Percentiles rank a stretch among this genome's conserved stretches.
phyloP scores from a whole-genome alignment of 257 asterid genomes.

The Lavandula angustifolia region DNA sequence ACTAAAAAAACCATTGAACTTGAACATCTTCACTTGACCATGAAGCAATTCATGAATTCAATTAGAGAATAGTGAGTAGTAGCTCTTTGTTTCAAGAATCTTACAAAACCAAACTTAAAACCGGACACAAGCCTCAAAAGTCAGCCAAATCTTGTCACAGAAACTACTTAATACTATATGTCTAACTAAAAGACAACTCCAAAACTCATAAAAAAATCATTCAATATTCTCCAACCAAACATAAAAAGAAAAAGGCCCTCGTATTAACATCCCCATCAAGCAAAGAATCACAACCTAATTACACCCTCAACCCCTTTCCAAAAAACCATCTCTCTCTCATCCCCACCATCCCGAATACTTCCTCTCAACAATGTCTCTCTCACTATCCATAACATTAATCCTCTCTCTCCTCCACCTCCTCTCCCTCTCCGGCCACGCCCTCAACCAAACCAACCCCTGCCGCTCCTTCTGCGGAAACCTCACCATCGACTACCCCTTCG shows the following conservation, averaged over 20 bases:
- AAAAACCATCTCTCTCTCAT: neutral
- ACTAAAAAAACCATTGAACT: too few relatives aligned
- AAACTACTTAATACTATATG: slow-evolving; percentile 30
- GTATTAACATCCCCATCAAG: slow-evolving; percentile 45
- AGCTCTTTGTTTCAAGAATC: slow-evolving; percentile 28
- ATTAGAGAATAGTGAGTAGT: too few relatives aligned
- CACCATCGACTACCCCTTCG: slow-evolving; percentile 76
- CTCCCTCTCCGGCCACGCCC: slow-evolving; percentile 32
- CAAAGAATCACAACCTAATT: slow-evolving; percentile 57
- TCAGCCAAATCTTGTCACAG: slow-evolving; percentile 41
- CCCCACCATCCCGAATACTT: slow-evolving; percentile 6
- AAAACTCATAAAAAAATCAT: slow-evolving; percentile 37
- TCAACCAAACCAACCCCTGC: slow-evolving; percentile 53
- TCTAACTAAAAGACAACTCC: slow-evolving; percentile 27
- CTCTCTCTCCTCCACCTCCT: slow-evolving; percentile 22
- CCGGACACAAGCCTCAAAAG: slow-evolving; percentile 40
- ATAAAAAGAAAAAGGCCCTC: slow-evolving; percentile 29
- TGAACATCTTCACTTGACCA: slow-evolving; percentile 28
- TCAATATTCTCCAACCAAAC: slow-evolving; percentile 46
- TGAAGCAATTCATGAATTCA: slow-evolving; percentile 39
- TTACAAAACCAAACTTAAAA: slow-evolving; percentile 44
- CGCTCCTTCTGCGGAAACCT: slow-evolving; percentile 88
- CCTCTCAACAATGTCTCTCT: slow-evolving; percentile 46
- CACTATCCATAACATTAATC: slow-evolving; percentile 23
- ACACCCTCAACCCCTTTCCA: slow-evolving; percentile 9